Base-by-base conservation (phyloP, 1,284 basidiomycete genomes). In the Sanghuangporus baumii region DNA sequence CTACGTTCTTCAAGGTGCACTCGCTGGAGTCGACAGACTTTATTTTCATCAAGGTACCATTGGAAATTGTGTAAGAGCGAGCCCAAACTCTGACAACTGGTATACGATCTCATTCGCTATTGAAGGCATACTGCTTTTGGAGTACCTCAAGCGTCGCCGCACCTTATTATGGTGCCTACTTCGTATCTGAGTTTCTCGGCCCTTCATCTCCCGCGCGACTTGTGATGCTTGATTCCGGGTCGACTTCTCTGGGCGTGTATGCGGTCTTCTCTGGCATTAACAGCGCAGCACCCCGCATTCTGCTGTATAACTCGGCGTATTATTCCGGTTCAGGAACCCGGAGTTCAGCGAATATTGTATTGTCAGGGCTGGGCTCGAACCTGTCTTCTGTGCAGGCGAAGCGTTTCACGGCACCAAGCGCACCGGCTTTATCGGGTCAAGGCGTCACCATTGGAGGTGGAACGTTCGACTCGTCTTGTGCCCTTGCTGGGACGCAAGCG, bases 41-140 rank as follows among this genome's bases (percentile, higher is more conserved):
- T 79, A 79, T 66, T 79, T 79, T 69, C 78, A 80, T 67, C 78
- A 80, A 65, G 79, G 78, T 51, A 76, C 76, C 9, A 76, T 78
- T 59, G 73, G 75, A 12, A 74, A 77, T 66, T 78, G 76, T 64
- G 76, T 77, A 58, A 66, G 73, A 71, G 20, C 51, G 16, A 63
- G 40, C 46, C 6, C 37, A 34, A 46, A n/a, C 36, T 38, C 36
- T 36, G 18, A 23, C 14, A 20, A 34, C 31, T 11, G 14, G 14
- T 18, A 38, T 23, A 37, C 36, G 40, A 16, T 54, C 40, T 43
- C 12, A 55, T n/a, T 41, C 20, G 12, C 46, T 54, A 40, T 48
- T 36, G 50, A 60, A 78, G 76, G 74, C 74, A 65, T 78, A 78
- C 66, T 77, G 76, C 67, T 78, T 75, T 69, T 78, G 76, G 76